These are phyloP conservation scores for Sordariomycetes sp. DNA, from an alignment of 2,329 filamentous ascomycete genomes.

Conservation along the genomic window DNA sequence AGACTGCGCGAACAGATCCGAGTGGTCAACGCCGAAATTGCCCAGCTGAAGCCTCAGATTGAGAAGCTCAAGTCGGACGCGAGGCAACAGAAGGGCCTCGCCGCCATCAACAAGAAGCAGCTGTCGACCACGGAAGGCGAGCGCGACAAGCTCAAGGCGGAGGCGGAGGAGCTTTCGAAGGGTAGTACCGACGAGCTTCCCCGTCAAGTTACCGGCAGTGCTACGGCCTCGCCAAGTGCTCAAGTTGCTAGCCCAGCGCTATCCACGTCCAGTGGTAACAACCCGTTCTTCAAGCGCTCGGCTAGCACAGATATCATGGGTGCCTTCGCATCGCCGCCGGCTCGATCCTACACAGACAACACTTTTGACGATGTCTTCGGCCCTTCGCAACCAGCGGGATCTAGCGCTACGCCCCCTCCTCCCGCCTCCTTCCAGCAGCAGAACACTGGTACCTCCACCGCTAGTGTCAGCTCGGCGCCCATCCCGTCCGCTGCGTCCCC, in stretches of 20 bases:
- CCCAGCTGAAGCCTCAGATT: slow-evolving; percentile 77
- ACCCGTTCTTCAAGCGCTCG: slow-evolving; percentile 83
- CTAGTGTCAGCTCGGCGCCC: slow-evolving; percentile 40
- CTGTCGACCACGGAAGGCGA: slow-evolving; percentile 82
- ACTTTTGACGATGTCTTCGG: slow-evolving; percentile 86
- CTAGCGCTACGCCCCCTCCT: slow-evolving; percentile 32
- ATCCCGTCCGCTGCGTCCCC: slow-evolving; percentile 52
- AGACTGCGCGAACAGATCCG: slow-evolving; percentile 82
- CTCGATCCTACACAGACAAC: slow-evolving; percentile 46
- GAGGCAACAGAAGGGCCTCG: slow-evolving; percentile 89
- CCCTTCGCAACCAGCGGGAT: slow-evolving; percentile 45
- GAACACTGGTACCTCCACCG: slow-evolving; percentile 46
- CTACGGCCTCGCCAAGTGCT: slow-evolving; percentile 34
- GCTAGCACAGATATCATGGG: slow-evolving; percentile 52
- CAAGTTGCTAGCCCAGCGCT: slow-evolving; percentile 60
- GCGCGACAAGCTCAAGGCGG: slow-evolving; percentile 75
- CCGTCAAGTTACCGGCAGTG: slow-evolving; percentile 41
- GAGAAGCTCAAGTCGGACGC: slow-evolving; percentile 91
- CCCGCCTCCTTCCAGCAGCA: slow-evolving; percentile 37
- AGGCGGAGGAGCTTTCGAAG: slow-evolving; percentile 62
- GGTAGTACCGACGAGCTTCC: slow-evolving; percentile 50
- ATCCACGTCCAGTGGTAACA: slow-evolving; percentile 68
- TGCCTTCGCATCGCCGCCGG: slow-evolving; percentile 38
- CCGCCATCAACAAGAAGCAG: slow-evolving; percentile 98
- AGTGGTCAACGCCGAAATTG: slow-evolving; percentile 71